These are phyloP conservation scores for Phytophthora tubulina DNA, from an alignment of 352 stramenopile species.

Conservation along the genomic window DNA sequence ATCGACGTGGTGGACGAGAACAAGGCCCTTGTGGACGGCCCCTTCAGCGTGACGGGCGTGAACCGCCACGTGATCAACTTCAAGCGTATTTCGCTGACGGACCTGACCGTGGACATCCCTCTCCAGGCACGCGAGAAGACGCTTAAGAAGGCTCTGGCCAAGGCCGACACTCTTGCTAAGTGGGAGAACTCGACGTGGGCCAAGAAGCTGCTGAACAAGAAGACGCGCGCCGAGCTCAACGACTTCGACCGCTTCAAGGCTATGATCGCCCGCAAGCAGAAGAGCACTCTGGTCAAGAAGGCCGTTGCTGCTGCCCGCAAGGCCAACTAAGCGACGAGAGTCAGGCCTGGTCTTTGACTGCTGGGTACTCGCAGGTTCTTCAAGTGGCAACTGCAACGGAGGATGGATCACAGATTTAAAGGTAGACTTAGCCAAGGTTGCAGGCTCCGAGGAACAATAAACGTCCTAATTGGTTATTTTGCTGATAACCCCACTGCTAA, in stretches of 20 bases:
- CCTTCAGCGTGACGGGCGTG: conserved; percentile 95
- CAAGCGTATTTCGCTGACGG: conserved; percentile 97
- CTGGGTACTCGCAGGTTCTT: conserved; percentile 17
- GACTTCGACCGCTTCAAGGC: conserved; percentile 99
- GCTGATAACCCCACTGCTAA: conserved; percentile 42
- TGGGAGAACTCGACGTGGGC: conserved; percentile 97
- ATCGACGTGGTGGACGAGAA: conserved; percentile 99
- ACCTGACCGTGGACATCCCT: conserved; percentile 96
- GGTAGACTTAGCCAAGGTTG: not conserved
- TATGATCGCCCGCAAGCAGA: conserved; percentile 99
- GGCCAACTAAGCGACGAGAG: conserved; percentile 56
- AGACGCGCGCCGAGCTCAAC: conserved; percentile 93
- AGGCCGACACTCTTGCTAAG: conserved; percentile 93
- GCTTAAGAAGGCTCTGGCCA: conserved; percentile 92
- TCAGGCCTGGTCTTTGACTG: conserved; percentile 1
- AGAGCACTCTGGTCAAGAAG: conserved; percentile 96
- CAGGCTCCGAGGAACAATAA: conserved; percentile 45
- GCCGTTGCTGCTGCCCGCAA: conserved; percentile 80
- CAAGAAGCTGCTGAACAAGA: conserved; percentile 98
- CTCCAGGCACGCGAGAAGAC: conserved; percentile 95
- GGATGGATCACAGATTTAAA: not conserved
- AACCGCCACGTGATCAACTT: conserved; percentile 99
- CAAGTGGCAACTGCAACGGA: not conserved
- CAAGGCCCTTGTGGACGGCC: conserved; percentile 98
- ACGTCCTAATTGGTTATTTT: conserved; percentile 53